Base-by-base conservation (phyloP, 1,139 yeast genomes). In the Hansenula sp. region DNA sequence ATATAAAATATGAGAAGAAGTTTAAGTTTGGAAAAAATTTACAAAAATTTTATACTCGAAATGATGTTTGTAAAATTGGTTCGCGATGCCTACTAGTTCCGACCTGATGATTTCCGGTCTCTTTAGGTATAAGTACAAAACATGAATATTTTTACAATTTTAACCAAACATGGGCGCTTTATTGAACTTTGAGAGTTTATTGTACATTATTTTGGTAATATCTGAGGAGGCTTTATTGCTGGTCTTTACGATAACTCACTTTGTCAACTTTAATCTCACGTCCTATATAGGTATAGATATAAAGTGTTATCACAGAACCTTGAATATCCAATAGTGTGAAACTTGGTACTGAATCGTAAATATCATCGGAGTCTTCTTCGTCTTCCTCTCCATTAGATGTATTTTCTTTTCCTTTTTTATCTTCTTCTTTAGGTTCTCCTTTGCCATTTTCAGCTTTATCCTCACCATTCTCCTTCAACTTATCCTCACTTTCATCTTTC, bases 261-360 rank as follows among this genome's bases (percentile, higher is more conserved):
- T 90, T 90, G 62, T 91, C 98, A 28, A 93, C 97, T 65, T 88
- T 88, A 41, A 93, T 93, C 50, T 89, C 96, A 2, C 84, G 90
- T 50, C 81, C 82, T 43, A 86, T 71, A 57, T 81, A 75, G 15
- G 94, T 86, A 69, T 93, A 93, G 48, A 93, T 86, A 65, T 87
- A 93, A 40, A 91, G 71, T 3, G 91, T 86, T 58, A 96, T 85
- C 2, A 78, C 77, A 0, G 81, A 65, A 2, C 88, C 91, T 57
- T 85, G 89, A 18, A 91, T 78, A 57, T 93, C 98, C 52, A 93
- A 62, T 38, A 93, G 72, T 58, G 96, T 90, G 63, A 93, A 93
- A 38, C 96, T 86, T 2, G 99, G 97, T n/a, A 82, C 74, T 17
- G 77, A 72, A 9, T 74, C 50, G 38, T 50, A 65, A 55, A 44